Conservation (phyloP, 345 rosid genomes). For the Trapa bicornis region DNA sequence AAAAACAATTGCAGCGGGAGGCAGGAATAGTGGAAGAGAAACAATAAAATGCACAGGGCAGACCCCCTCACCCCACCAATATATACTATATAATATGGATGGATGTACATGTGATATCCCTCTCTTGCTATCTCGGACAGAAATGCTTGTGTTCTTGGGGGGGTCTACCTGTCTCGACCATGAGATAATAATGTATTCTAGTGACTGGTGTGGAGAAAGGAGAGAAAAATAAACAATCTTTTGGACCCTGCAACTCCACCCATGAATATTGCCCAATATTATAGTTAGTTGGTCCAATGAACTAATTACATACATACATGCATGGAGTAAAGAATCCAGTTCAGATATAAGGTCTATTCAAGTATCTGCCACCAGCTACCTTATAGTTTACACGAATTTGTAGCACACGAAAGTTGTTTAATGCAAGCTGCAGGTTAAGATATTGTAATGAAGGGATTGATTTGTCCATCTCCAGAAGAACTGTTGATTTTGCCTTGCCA, state of each 20-base stretch:
- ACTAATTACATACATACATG: not conserved
- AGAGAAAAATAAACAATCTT: conserved; percentile 23
- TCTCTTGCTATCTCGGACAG: too few species aligned
- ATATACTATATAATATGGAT: conserved; percentile 8
- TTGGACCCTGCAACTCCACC: conserved; percentile 37
- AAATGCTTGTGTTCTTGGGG: not conserved
- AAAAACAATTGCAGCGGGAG: not conserved
- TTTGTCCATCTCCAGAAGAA: not conserved
- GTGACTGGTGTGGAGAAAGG: conserved; percentile 2
- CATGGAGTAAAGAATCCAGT: not conserved
- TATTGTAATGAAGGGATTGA: not conserved
- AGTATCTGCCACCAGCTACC: too few species aligned
- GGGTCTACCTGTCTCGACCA: conserved; percentile 2
- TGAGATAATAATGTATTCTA: not conserved
- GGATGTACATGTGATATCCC: too few species aligned
- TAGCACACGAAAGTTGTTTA: too few species aligned
- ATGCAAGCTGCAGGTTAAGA: too few species aligned
- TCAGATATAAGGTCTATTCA: not conserved
- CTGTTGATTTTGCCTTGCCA: not conserved
- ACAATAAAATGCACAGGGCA: not conserved
- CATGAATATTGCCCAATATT: not conserved
- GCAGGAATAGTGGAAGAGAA: not conserved
- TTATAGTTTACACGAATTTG: too few species aligned
- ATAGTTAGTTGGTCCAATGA: too few species aligned
- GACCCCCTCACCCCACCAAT: conserved; percentile 4